Base-by-base conservation (phyloP, 805 yeast species). In the Schwanniomyces pseudopolymorphus region DNA sequence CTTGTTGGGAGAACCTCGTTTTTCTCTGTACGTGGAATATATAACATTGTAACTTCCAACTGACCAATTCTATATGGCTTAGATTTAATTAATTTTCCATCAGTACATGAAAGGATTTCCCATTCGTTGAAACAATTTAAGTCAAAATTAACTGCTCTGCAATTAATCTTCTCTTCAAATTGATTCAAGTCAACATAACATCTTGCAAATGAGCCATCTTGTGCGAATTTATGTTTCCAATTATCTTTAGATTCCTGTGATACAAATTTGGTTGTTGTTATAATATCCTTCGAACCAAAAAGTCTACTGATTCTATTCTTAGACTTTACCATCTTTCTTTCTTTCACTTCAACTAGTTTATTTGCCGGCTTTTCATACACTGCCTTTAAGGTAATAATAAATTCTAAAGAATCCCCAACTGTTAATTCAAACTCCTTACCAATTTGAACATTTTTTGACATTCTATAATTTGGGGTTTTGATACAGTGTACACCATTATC, bases 171-270 rank as follows among this genome's bases (percentile, higher is more conserved):
- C 17, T 74, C 64, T 56, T 83, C 83, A 55, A 78, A 78, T 46
- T 79, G 80, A 20, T 77, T 75, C 56, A 86, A 84, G 39, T 78
- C 78, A 44, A 91, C 72, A 54, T 85, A 83, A 44, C 87, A 79
- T 57, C 92, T 77, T 7, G 89, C 96, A 74, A 88, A 90, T 31
- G 96, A 88, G 1, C 98, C 98, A 63, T 89, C 95, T 27, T 75
- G 74, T 1, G 97, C 96, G 51, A 89, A 77, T 45, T 79, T 68
- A 27, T 72, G 64, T 27, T 78, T 79, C 85, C 92, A 79, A 2
- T 75, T 67, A 67, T 87, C 95, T 3, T 66, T 63, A 1, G 77
- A 70, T 26, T 78, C 74, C 49, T 72, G 72, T 2, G 83, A 74
- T 5, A 83, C 78, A 49, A 74, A 79, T 52, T 69, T 80, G 43